A percentile compares a stretch with the other conserved stretches of the same genome.
Conservation (phyloP, 306 rosid genomes). For the Cucumis melo region DNA sequence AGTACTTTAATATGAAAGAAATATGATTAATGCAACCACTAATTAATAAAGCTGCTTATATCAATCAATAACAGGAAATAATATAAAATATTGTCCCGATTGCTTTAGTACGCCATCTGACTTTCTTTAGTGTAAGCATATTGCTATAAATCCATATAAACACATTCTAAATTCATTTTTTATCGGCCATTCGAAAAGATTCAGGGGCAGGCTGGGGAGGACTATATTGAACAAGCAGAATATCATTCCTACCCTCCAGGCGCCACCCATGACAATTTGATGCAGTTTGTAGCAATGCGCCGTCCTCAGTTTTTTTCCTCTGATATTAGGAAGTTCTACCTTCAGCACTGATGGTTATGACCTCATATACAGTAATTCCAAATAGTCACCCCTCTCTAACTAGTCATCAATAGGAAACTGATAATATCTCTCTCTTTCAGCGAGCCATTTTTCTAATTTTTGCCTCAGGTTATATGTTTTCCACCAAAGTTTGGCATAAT, state of each 20-base stretch:
- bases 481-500: background rate
- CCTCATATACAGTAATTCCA: background rate
- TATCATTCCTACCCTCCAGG: background rate
- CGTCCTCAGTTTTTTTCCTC: background rate
- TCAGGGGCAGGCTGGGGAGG: slow-evolving; percentile 9
- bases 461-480: slow-evolving; percentile 2
- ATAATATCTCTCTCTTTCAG: background rate
- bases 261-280: background rate
- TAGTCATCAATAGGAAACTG: slow-evolving; percentile 1
- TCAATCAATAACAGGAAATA: background rate
- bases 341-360: slow-evolving; percentile 3
- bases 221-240: slow-evolving; percentile 1
- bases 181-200: background rate
- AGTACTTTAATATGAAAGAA: background rate
- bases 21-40: background rate
- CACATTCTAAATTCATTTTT: slow-evolving; percentile 2
- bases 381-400: background rate
- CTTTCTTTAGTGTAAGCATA: slow-evolving; percentile 1
- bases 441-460: slow-evolving; percentile 1
- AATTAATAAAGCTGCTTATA: background rate
- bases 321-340: background rate
- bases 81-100: background rate
- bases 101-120: background rate
- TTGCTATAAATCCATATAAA: background rate
- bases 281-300: background rate